Base-by-base conservation (phyloP, 495 filamentous ascomycete species). In the Lindgomyces ingoldianus region DNA sequence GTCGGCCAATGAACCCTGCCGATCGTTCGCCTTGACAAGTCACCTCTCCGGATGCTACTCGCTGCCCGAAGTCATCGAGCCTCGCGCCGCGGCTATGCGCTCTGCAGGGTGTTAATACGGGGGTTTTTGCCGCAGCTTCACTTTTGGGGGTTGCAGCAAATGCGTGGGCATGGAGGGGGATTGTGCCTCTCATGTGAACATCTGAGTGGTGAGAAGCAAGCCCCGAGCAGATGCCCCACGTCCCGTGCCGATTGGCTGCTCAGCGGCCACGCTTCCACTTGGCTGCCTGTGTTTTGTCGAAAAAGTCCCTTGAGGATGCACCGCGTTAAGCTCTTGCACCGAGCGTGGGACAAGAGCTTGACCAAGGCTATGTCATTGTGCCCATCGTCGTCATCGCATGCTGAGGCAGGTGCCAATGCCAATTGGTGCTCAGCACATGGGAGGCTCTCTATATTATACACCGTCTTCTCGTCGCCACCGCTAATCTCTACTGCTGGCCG, bases 401-500 rank as follows among this genome's bases (percentile, higher is more conserved):
- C n/a, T n/a, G n/a, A n/a, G n/a, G n/a, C n/a, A n/a, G n/a, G n/a
- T n/a, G n/a, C n/a, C n/a, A n/a, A n/a, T n/a, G n/a, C n/a, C n/a
- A n/a, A n/a, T 47, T 47, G 14, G 4, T n/a, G 6, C 14, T 4
- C 44, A 47, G 16, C 18, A 16, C 30, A 12, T 27, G 10, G 25
- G 10, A 41, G 47, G 25, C 27, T 46, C 47, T 52, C 9, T 8
- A 18, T 24, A 47, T 47, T 47, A n/a, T 24, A 47, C 39, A n/a
- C 53, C 3, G 29, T 30, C 44, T 44, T 27, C 19, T n/a, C 9
- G 21, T 30, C 12, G 1, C 19, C 41, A 19, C 53, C 19, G 22
- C 33, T 27, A 14, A 39, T 9, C 33, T 47, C 51, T 56, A 65
- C 33, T 79, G 81, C 72, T 72, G 77, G 16, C 81, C 86, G 14